These are phyloP conservation scores for Lophiotrema nucula DNA, from an alignment of 495 filamentous ascomycete genomes.

Conservation along the genomic window DNA sequence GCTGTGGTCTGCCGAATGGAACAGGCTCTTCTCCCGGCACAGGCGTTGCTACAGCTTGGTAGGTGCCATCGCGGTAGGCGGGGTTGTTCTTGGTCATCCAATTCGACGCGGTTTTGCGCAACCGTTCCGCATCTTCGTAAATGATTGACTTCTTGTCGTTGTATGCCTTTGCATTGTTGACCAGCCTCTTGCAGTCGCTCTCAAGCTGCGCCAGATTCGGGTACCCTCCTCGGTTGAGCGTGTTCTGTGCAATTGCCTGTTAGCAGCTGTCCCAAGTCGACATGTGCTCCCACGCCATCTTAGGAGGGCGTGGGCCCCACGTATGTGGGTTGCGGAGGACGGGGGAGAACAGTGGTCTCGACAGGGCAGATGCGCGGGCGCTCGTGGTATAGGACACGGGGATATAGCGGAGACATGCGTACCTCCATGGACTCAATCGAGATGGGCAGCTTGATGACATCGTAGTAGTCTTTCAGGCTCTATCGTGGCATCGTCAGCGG, in stretches of 20 bases:
- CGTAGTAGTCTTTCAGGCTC: constrained; percentile 71
- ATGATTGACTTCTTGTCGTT: constrained; percentile 63
- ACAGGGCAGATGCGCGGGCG: not conserved
- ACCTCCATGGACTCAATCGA: constrained; percentile 71
- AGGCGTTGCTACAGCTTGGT: constrained; percentile 63
- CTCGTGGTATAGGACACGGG: too few species aligned
- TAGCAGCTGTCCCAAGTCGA: too few species aligned
- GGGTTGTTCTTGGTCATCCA: constrained; percentile 75
- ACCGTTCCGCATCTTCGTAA: constrained; percentile 71
- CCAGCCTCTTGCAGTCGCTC: constrained; percentile 73
- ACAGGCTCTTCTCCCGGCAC: constrained; percentile 47
- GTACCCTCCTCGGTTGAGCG: constrained; percentile 63
- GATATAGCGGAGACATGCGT: constrained; percentile 26
- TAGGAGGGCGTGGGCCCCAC: too few species aligned
- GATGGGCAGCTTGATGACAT: constrained; percentile 68
- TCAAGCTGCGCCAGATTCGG: constrained; percentile 61
- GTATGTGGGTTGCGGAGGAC: not conserved
- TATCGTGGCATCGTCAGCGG: too few species aligned
- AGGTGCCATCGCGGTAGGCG: constrained; percentile 61
- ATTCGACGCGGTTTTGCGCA: constrained; percentile 71
- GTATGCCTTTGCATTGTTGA: constrained; percentile 71
- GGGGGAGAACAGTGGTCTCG: too few species aligned
- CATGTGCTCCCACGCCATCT: too few species aligned
- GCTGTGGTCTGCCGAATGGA: constrained; percentile 8
- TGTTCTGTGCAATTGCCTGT: constrained; percentile 43